Evolutionary conservation across 306 rosid genomes (phyloP).

Genomic region (Sindora glabra): DNA sequence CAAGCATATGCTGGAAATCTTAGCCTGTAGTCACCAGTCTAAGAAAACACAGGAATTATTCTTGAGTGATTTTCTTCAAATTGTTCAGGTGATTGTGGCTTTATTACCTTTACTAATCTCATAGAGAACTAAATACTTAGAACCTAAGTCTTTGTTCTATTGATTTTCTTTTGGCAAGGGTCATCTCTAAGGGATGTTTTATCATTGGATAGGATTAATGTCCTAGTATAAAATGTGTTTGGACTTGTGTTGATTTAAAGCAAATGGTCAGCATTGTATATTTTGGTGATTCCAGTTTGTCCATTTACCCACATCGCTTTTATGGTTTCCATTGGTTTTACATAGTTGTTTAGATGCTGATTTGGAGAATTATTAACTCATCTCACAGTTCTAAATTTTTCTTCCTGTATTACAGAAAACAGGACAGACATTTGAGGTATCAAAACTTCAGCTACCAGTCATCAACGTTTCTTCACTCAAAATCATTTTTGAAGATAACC

Average conservation of each 20-base stretch:
- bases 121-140: not conserved
- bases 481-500: conserved; percentile 81
- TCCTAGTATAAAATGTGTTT: conserved; percentile 1
- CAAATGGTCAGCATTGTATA: not conserved
- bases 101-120: conserved; percentile 12
- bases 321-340: not conserved
- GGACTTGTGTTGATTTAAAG: conserved; percentile 1
- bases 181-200: not conserved
- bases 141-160: conserved; percentile 8
- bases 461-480: conserved; percentile 73
- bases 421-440: conserved; percentile 68
- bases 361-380: conserved; percentile 14
- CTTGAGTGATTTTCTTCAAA: conserved; percentile 64
- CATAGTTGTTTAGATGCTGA: conserved; percentile 7
- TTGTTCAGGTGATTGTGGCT: conserved; percentile 68
- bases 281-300: not conserved
- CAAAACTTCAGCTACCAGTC: conserved; percentile 78
- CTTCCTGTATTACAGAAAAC: conserved; percentile 47
- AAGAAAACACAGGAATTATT: conserved; percentile 79
- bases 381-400: conserved; percentile 6
- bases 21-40: conserved; percentile 91
- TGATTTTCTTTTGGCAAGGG: not conserved
- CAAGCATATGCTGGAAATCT: conserved; percentile 73
- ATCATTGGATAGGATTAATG: not conserved
- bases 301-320: not conserved